phyloP scores from a whole-genome alignment of 768 basidiomycete species.

The Auricularia heimuer region DNA sequence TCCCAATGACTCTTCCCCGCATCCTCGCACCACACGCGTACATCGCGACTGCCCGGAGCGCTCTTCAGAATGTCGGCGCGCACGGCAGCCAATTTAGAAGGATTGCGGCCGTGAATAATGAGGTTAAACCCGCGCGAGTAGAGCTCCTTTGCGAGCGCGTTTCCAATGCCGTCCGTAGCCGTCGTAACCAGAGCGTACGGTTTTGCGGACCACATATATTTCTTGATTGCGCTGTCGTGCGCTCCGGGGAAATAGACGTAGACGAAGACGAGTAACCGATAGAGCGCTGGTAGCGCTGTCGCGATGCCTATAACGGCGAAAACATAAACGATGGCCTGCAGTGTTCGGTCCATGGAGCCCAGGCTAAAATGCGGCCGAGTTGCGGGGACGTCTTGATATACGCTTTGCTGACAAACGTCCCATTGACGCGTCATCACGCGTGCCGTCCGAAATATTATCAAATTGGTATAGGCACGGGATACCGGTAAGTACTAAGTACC shows the following conservation, averaged over 20 bases:
- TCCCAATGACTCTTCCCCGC: constrained; percentile 6
- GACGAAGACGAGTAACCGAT: background rate
- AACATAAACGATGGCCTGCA: background rate
- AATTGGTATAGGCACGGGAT: too few relatives aligned
- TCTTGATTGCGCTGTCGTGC: background rate
- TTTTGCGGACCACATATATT: background rate
- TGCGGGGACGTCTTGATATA: too few relatives aligned
- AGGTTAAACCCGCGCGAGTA: constrained; percentile 8
- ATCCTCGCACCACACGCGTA: background rate
- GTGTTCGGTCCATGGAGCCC: background rate
- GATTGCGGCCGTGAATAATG: constrained; percentile 10
- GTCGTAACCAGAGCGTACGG: constrained; percentile 10
- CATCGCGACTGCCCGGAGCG: background rate
- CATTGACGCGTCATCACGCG: too few relatives aligned
- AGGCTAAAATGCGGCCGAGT: constrained; percentile 4
- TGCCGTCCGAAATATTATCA: too few relatives aligned
- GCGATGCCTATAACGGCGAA: background rate
- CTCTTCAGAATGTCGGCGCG: constrained; percentile 5
- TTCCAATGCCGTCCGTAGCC: constrained; percentile 10
- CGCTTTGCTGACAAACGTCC: too few relatives aligned
- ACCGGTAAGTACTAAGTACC: too few relatives aligned
- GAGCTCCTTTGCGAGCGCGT: constrained; percentile 9
- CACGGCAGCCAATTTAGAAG: constrained; percentile 5
- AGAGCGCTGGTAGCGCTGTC: background rate
- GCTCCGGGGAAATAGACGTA: background rate